These are phyloP conservation scores for Smittium mucronatum DNA, from an alignment of 371 early-diverging fungal species.

Conservation along the genomic window DNA sequence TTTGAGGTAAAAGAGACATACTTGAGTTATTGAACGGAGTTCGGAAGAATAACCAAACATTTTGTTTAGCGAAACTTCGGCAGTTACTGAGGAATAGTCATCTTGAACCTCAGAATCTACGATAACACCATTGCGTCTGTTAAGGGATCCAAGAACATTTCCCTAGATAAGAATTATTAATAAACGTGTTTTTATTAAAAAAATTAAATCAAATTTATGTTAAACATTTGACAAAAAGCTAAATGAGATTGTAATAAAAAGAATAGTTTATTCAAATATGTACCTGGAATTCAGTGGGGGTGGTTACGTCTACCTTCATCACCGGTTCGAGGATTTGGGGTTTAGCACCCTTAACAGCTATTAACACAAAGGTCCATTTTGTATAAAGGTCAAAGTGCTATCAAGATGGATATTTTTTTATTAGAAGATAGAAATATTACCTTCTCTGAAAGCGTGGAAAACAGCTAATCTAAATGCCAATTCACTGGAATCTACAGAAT, in stretches of 20 bases:
- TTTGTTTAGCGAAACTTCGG: slow-evolving; percentile 85
- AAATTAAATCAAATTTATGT: too few relatives aligned
- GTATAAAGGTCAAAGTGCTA: background rate
- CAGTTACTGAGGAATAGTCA: slow-evolving; percentile 72
- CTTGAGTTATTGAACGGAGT: slow-evolving; percentile 77
- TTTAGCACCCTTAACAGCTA: slow-evolving; percentile 57
- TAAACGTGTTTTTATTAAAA: background rate
- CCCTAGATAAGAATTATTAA: slow-evolving; percentile 35
- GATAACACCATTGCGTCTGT: slow-evolving; percentile 93
- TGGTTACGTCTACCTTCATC: slow-evolving; percentile 86
- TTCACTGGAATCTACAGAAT: slow-evolving; percentile 93
- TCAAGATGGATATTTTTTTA: background rate
- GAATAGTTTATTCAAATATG: background rate
- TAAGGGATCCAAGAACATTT: slow-evolving; percentile 75
- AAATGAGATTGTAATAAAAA: background rate
- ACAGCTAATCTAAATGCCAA: slow-evolving; percentile 91
- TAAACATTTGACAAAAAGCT: background rate
- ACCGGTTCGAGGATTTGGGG: slow-evolving; percentile 90
- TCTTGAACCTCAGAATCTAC: slow-evolving; percentile 86
- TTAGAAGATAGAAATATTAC: background rate
- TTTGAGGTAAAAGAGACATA: background rate
- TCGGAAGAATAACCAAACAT: slow-evolving; percentile 98
- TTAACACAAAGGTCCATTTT: background rate
- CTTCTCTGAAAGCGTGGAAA: slow-evolving; percentile 72
- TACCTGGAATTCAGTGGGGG: slow-evolving; percentile 81